These are phyloP conservation scores for Babesia sp. DNA, from an alignment of 169 alveolate genomes.

Conservation along the genomic window DNA sequence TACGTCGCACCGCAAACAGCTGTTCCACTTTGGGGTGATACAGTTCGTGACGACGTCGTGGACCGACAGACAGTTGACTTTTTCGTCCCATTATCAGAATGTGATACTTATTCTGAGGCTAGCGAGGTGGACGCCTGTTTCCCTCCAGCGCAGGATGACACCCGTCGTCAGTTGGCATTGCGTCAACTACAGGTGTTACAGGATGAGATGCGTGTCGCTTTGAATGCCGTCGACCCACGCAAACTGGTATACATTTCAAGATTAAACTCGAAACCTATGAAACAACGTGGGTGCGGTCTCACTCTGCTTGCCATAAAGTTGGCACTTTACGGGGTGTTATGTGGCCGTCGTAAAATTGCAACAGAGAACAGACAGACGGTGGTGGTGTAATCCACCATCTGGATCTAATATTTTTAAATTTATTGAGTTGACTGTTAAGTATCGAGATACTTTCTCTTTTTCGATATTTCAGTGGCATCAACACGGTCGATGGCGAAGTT, in stretches of 20 bases:
- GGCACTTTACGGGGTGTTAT: conserved; percentile 53
- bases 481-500: conserved; percentile 66
- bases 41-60: background rate
- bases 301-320: conserved; percentile 34
- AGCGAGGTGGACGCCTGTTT: conserved; percentile 8
- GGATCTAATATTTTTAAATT: background rate
- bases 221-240: conserved; percentile 23
- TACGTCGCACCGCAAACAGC: conserved; percentile 9
- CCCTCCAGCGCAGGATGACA: background rate
- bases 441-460: conserved; percentile 5
- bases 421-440: background rate
- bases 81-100: conserved; percentile 12
- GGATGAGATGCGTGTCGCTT: conserved; percentile 17
- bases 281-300: conserved; percentile 50
- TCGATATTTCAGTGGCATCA: conserved; percentile 24
- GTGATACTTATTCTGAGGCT: conserved; percentile 33
- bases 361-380: background rate
- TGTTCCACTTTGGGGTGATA: background rate
- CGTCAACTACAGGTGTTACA: conserved; percentile 18
- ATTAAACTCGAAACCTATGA: conserved; percentile 45
- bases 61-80: background rate
- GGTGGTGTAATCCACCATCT: background rate
- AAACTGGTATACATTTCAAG: conserved; percentile 56
- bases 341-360: conserved; percentile 57
- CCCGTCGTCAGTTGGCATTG: conserved; percentile 3